Percentiles rank a stretch among this genome's conserved stretches.
phyloP scores from a whole-genome alignment of 177 flowering plant genomes.

The Vitis hybrid region DNA sequence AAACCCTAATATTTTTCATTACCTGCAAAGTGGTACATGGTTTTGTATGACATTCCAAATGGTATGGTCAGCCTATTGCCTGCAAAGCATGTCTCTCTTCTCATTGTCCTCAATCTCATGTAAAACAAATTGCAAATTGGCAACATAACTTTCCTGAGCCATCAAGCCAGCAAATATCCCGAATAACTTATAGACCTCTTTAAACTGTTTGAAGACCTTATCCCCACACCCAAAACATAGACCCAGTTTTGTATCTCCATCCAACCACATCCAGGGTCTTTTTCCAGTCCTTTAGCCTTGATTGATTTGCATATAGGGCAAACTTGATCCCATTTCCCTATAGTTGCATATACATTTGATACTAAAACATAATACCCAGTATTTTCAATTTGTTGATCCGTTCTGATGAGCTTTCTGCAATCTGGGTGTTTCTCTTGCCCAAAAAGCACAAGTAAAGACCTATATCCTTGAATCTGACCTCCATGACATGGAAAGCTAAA shows the following conservation, averaged over 20 bases:
- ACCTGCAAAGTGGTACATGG: constrained; percentile 43
- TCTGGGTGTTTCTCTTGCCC: constrained; percentile 31
- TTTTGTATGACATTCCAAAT: constrained; percentile 44
- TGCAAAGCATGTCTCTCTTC: constrained; percentile 41
- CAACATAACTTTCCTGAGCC: constrained; percentile 50
- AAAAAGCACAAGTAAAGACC: constrained; percentile 62
- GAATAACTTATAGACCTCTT: constrained; percentile 32
- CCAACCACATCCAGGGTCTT: constrained; percentile 60
- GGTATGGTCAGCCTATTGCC: constrained; percentile 53
- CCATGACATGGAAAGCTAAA: constrained; percentile 44
- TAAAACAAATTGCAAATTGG: constrained; percentile 37
- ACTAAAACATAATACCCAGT: constrained; percentile 54
- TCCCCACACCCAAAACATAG: constrained; percentile 43
- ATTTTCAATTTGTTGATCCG: constrained; percentile 34
- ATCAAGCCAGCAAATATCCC: constrained; percentile 28
- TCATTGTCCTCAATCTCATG: constrained; percentile 52
- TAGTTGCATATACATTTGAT: constrained; percentile 56
- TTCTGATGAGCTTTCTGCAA: constrained; percentile 41
- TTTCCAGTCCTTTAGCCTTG: constrained; percentile 44
- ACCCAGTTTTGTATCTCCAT: constrained; percentile 42
- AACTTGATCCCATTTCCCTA: constrained; percentile 63
- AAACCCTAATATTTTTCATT: constrained; percentile 56
- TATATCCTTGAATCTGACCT: constrained; percentile 56
- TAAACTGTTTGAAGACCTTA: constrained; percentile 28
- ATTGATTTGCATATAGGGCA: constrained; percentile 38